Conservation (phyloP, 73 alveolate species). For the Paramecium sonneborni region DNA sequence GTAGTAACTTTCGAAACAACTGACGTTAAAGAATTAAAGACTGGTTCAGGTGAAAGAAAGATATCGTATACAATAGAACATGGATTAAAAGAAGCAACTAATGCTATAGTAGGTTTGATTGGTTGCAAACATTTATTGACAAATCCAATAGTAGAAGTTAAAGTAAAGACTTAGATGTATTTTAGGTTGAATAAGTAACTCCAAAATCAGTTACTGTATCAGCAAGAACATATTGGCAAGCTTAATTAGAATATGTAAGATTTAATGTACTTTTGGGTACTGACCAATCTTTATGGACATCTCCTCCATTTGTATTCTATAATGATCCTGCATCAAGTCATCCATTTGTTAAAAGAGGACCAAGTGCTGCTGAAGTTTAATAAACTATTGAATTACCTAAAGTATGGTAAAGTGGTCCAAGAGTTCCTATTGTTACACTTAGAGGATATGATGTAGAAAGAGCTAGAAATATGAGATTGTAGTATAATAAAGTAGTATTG, state of each 20-base stretch:
- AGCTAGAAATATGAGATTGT: not conserved
- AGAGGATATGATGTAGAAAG: constrained; percentile 47
- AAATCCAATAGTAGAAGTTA: constrained; percentile 36
- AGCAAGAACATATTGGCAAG: constrained; percentile 24
- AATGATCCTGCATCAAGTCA: constrained; percentile 8
- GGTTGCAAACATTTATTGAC: constrained; percentile 4
- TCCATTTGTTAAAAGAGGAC: constrained; percentile 9
- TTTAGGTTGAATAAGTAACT: not conserved
- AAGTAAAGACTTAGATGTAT: not conserved
- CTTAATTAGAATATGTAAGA: not conserved
- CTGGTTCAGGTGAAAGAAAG: constrained; percentile 10
- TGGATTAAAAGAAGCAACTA: not conserved
- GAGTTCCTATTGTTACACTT: not conserved
- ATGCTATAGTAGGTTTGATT: not conserved
- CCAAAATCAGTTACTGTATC: not conserved
- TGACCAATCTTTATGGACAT: not conserved
- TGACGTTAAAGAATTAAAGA: not conserved
- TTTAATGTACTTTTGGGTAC: not conserved
- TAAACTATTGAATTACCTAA: not conserved
- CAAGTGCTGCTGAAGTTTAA: not conserved
- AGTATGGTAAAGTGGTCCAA: constrained; percentile 29
- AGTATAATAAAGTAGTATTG: not conserved
- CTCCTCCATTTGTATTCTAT: not conserved
- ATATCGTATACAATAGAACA: not conserved
- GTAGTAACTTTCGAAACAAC: not conserved